Evolutionary conservation across 306 rosid species (phyloP).

Genomic region (Cotoneaster glaucophyllus): DNA sequence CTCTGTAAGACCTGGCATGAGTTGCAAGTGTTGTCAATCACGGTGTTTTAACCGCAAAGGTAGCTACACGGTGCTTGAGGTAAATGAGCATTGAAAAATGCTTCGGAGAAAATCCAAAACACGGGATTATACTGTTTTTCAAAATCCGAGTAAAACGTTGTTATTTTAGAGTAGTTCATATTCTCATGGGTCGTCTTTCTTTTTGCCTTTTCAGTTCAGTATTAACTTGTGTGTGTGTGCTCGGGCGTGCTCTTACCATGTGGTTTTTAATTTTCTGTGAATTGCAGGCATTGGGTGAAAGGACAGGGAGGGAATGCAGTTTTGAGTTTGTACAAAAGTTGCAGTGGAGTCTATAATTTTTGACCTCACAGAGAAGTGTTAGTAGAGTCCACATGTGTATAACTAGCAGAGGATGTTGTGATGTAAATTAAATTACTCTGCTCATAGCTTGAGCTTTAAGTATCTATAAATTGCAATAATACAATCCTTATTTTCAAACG

Average conservation of each 20-base stretch:
- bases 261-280: conserved; percentile 4
- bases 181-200: not conserved
- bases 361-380: not conserved
- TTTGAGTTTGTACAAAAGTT: conserved; percentile 14
- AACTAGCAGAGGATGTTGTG: not conserved
- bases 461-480: no score
- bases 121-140: no score
- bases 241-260: not conserved
- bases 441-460: not conserved
- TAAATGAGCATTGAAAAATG: no score
- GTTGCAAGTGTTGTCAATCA: no score
- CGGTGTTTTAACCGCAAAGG: no score
- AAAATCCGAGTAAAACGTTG: no score
- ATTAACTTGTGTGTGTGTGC: not conserved
- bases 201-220: not conserved
- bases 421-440: not conserved
- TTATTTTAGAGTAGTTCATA: no score
- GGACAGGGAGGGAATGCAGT: conserved; percentile 8
- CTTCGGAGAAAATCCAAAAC: no score
- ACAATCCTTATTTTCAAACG: no score
- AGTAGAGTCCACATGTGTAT: not conserved
- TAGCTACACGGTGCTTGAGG: no score
- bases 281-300: conserved; percentile 8
- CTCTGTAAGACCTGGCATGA: no score
- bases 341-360: not conserved